Percentiles rank a stretch among this genome's conserved stretches.
Evolutionary conservation across 345 rosid genomes (phyloP).

Genomic region (Eutrema heterophyllum): DNA sequence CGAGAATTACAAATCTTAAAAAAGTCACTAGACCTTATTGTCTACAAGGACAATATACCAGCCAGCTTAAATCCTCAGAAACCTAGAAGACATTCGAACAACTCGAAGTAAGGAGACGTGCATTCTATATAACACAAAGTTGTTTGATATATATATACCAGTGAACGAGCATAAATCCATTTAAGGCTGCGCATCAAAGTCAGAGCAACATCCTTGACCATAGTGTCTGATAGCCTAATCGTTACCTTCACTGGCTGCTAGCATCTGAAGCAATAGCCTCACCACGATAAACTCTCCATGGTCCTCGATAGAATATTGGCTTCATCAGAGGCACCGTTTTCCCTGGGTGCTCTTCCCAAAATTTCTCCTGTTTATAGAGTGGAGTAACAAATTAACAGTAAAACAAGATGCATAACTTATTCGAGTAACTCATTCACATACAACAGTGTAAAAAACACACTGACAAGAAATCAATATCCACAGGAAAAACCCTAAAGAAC

Average conservation of each 20-base stretch:
- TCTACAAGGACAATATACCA: not conserved
- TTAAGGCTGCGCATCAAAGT: not conserved
- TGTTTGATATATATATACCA: constrained; percentile 1
- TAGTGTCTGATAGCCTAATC: not conserved
- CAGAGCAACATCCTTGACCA: not conserved
- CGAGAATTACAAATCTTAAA: not conserved
- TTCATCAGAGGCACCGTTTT: constrained; percentile 76
- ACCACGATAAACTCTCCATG: constrained; percentile 80
- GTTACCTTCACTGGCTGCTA: constrained; percentile 34
- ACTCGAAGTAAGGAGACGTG: not conserved
- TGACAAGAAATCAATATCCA: not conserved
- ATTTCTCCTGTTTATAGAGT: constrained; percentile 57
- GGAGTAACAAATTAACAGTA: not conserved
- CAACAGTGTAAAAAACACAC: not conserved
- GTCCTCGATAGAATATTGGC: constrained; percentile 71
- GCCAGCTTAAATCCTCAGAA: not conserved
- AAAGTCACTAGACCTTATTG: constrained; percentile 10
- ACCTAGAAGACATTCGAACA: not conserved
- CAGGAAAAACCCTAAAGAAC: not conserved
- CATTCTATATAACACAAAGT: not conserved
- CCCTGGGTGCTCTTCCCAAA: constrained; percentile 95
- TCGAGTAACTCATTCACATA: not conserved
- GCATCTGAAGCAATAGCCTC: constrained; percentile 44
- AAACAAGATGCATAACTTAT: constrained; percentile 1
- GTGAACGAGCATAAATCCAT: not conserved